Evolutionary conservation across 1,284 basidiomycete species (phyloP), one percentile per base, ranked within the genome.

Genomic region (Xerocomus minutiporus): DNA sequence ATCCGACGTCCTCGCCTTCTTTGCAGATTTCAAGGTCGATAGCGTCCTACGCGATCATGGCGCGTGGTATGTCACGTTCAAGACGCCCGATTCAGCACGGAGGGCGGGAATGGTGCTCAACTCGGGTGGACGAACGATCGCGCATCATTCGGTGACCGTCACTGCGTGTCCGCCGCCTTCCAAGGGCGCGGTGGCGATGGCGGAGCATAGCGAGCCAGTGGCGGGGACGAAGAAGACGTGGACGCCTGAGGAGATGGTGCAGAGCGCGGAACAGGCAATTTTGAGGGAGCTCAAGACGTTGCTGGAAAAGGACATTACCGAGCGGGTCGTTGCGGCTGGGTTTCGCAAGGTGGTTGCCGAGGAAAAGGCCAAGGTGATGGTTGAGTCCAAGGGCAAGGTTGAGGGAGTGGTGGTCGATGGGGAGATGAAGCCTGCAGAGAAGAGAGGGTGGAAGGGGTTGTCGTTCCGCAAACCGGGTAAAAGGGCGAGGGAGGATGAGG

Each of bases 51-150:
- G 80, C 56, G 87, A 89, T 64, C 76, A 80, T 48, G 71, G 73
- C 8, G 83, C 80, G 11, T 82, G 85, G 74, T 90, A 87, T 61
- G 78, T 88, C 54, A 86, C 86, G 4, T 91, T 91, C 61, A 63
- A 72, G 45, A 78, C 78, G 6, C 64, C 72, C 1, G 80, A 82
- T 55, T 71, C 77, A 3, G 88, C 88, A 1, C 76, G 80, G 6
- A 77, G 86, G 2, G 84, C 86, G 0, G 73, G 75, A 2, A 77
- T 77, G 63, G 78, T 84, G 13, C 75, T 87, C 45, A 76, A 72
- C 41, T 71, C 74, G 35, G 75, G 75, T 12, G 66, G 69, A 11
- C 79, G 76, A 35, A 80, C 72, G 47, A 75, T 89, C 15, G 79
- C 75, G 2, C 80, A 83, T 57, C 80, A 82, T 51, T 72, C 79